Base-by-base conservation (phyloP, 1,284 basidiomycete species). In the Flammula alnicola region DNA sequence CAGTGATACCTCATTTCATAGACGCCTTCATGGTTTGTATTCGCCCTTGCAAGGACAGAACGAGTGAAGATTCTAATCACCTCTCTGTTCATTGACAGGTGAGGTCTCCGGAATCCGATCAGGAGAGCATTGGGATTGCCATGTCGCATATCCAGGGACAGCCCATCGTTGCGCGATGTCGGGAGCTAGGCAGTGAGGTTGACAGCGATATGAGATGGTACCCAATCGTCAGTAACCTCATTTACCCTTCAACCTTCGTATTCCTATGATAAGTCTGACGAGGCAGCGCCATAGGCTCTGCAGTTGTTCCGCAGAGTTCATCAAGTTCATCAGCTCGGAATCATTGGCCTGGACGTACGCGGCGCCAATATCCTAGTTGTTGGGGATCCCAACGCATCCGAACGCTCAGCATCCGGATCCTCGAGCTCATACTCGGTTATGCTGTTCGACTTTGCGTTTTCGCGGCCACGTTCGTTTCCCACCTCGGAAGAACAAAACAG, bases 81-180 rank as follows among this genome's bases (percentile, higher is more conserved):
- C n/a, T n/a, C n/a, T n/a, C 12, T 20, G 23, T n/a, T 36, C 9
- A 25, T 5, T 25, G 5, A 5, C 22, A 38, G 36, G 36, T 38
- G 3, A 23, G 14, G 14, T 36, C 17, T 12, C 29, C 29, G 3
- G 26, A 30, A 5, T 43, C 27, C 5, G 41, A 32, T 1, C 9
- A 44, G 26, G 42, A 44, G 25, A 25, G 19, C 11, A 14, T 44
- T n/a, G 42, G 12, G 9, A 44, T 44, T 16, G 31, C 32, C 11
- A 44, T 44, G 31, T 25, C 42, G 3, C 19, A 23, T 12, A n/a
- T 44, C 4, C n/a, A 35, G 26, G 42, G 32, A 3, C 16, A 20
- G 8, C 10, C 19, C 1, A 35, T 27, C 2, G 20, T n/a, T 5
- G 31, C 22, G 4, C 19, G 20, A 25, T 44, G 42, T n/a, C 31